These are phyloP conservation scores for Aschersonia sp. DNA, from an alignment of 2,329 filamentous ascomycete genomes.

Conservation along the genomic window DNA sequence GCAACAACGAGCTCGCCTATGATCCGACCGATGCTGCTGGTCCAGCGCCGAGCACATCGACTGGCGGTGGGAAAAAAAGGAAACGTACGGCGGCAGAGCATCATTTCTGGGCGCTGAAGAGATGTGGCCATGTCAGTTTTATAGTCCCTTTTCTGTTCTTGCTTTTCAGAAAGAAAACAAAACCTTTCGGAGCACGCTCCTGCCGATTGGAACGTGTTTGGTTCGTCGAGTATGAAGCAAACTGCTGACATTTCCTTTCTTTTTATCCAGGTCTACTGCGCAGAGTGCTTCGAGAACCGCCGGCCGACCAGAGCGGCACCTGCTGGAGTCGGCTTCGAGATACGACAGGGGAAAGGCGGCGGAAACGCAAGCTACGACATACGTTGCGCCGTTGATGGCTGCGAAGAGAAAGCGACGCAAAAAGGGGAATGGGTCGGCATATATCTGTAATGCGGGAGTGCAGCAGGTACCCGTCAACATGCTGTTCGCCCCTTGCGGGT, in stretches of 20 bases:
- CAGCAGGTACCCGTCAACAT: background rate
- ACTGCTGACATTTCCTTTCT: background rate
- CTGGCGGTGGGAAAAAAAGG: slow-evolving; percentile 17
- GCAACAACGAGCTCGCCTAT: slow-evolving; percentile 68
- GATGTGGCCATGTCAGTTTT: slow-evolving; percentile 71
- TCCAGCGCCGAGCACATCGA: slow-evolving; percentile 6
- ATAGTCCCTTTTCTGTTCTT: background rate
- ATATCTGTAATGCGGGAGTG: slow-evolving; percentile 25
- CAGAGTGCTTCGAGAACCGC: slow-evolving; percentile 44
- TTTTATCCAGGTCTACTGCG: slow-evolving; percentile 43
- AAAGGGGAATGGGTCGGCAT: slow-evolving; percentile 50
- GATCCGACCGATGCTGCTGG: slow-evolving; percentile 34
- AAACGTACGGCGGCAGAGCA: slow-evolving; percentile 48
- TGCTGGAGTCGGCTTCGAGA: slow-evolving; percentile 23
- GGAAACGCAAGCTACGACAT: slow-evolving; percentile 17
- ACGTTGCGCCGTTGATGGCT: slow-evolving; percentile 42
- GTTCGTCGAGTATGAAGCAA: no score
- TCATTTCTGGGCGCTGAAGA: slow-evolving; percentile 84
- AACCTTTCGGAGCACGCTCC: no score
- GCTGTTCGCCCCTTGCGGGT: background rate
- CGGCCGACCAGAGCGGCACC: slow-evolving; percentile 20
- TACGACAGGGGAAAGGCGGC: slow-evolving; percentile 12
- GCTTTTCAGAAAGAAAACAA: no score
- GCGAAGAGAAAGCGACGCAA: slow-evolving; percentile 33
- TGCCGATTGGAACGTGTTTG: no score